These are phyloP conservation scores for Mortierella sp. DNA, from an alignment of 371 early-diverging fungal genomes.

Conservation along the genomic window DNA sequence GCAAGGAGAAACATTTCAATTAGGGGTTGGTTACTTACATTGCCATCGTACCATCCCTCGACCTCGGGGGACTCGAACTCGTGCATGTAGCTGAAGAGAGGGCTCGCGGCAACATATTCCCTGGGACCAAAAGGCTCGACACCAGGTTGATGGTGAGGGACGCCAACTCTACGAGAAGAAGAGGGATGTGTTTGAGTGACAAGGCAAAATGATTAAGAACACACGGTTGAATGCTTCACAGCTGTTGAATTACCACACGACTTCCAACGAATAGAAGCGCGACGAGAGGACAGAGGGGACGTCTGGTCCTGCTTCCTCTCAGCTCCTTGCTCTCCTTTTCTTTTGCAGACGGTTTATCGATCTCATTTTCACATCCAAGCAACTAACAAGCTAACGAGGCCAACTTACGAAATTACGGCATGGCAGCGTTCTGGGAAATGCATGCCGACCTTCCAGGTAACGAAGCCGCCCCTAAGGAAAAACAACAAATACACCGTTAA, in stretches of 20 bases:
- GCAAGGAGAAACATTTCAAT: not conserved
- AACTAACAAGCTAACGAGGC: not conserved
- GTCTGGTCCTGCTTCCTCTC: no score
- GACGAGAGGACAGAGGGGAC: no score
- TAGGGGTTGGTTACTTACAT: not conserved
- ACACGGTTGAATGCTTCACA: not conserved
- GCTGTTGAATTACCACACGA: no score
- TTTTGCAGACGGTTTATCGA: no score
- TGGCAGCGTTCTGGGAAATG: slow-evolving; percentile 34
- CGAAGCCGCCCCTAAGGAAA: slow-evolving; percentile 17
- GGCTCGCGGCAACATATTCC: not conserved
- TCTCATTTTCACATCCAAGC: no score
- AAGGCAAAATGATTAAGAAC: not conserved
- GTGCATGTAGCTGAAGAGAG: slow-evolving; percentile 5
- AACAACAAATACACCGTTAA: not conserved
- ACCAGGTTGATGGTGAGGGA: slow-evolving; percentile 6
- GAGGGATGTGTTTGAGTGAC: not conserved
- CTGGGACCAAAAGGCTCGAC: not conserved
- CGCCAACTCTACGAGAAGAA: slow-evolving; percentile 11
- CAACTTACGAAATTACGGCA: slow-evolving; percentile 22
- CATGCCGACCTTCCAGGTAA: slow-evolving; percentile 18
- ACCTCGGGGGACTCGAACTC: not conserved
- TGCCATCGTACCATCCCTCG: slow-evolving; percentile 24
- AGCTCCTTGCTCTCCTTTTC: no score
- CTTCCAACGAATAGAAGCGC: no score